Base-by-base conservation (phyloP, 257 asterid genomes). In the Dorcoceras hygrometricum region DNA sequence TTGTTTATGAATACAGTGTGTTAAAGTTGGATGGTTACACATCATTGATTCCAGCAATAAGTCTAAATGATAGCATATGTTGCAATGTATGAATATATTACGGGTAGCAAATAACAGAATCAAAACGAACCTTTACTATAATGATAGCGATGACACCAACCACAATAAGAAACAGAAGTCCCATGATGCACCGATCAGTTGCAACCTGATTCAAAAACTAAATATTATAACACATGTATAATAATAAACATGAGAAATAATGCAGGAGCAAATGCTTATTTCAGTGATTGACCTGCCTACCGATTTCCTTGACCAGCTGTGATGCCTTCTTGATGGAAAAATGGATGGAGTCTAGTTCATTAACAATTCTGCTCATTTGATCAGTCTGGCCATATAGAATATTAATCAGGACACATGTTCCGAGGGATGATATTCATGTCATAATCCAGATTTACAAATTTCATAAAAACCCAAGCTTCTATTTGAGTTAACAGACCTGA, bases 341-440 rank as follows among this genome's bases (percentile, higher is more conserved):
- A 75, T 94, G 96, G 58, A 94, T 90, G 8, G 97, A 85, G 80
- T 94, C 99, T 82, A 94, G 79, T 81, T 94, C 99, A 51, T 94
- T 88, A 53, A 94, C 99, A 19, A 94, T 83, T 75, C 99, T 82
- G 77, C 97, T 90, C 99, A 94, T 94, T 85, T 94, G 97, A 69
- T 94, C 97, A 66, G 97, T 94, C 99, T 94, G 80, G 70, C 76
- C 60, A 76, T 32, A 63, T 65, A 63, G 61, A 43, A 43, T 62
- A 20, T 54, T 48, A 12, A 62, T 14, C 63, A 36, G 59, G 43
- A 28, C 23, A 39, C 46, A 57, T 2, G 23, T 50, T 29, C 19
- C 32, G 70, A 70, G 70, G 57, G 23, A 46, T 63, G 53, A 48
- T 43, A 10, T 71, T 67, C 27, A 51, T 65, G 55, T 65, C 71